phyloP scores from a whole-genome alignment of 495 filamentous ascomycete genomes.

The Halenospora varia region DNA sequence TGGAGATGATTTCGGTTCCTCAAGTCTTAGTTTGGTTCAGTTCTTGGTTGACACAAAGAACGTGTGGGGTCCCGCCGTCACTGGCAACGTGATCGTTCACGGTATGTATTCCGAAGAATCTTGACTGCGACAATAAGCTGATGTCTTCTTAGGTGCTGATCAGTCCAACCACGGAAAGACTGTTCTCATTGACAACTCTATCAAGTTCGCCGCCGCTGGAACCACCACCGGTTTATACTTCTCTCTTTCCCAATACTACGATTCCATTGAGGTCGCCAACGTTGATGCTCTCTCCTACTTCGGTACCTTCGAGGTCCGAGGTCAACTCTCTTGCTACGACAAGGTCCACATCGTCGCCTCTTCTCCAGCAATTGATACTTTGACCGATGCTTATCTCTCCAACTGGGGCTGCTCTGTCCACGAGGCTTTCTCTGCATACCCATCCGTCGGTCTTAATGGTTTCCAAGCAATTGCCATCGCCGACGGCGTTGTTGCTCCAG shows the following conservation, averaged over 20 bases:
- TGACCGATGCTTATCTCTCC: constrained; percentile 38
- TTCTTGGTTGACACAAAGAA: constrained; percentile 24
- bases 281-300: constrained; percentile 42
- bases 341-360: constrained; percentile 42
- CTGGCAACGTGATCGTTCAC: constrained; percentile 36
- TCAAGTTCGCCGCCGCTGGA: constrained; percentile 33
- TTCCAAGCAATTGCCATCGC: constrained; percentile 46
- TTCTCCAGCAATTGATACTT: constrained; percentile 32
- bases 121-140: neutral
- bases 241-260: constrained; percentile 29
- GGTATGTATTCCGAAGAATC: constrained; percentile 19
- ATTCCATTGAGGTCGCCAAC: constrained; percentile 22
- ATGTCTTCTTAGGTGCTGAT: constrained; percentile 29
- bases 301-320: constrained; percentile 37
- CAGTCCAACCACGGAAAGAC: constrained; percentile 30
- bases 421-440: constrained; percentile 42
- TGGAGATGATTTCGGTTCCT: constrained; percentile 25
- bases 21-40: constrained; percentile 1
- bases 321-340: constrained; percentile 40
- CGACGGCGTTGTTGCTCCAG: constrained; percentile 33
- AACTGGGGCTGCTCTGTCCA: constrained; percentile 47
- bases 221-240: constrained; percentile 37
- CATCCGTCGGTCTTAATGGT: constrained; percentile 32
- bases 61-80: constrained; percentile 34
- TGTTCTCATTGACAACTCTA: constrained; percentile 36